Base-by-base conservation (phyloP, 2,329 filamentous ascomycete genomes). In the Mycosphaerella arachidis region DNA sequence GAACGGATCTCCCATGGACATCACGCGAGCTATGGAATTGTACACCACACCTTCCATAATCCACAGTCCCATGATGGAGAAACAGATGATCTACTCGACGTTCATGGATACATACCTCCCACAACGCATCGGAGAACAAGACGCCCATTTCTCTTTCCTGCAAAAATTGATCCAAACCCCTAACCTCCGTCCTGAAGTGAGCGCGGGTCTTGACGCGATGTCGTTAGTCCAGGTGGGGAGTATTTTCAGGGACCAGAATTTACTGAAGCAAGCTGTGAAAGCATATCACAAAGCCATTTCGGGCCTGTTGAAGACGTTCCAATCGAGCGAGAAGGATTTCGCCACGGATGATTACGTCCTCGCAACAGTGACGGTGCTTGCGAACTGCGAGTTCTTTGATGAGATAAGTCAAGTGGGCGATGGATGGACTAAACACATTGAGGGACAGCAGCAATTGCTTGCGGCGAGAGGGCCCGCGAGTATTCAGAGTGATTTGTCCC, bases 61-160 rank as follows among this genome's bases (percentile, higher is more conserved):
- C 30, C 60, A 63, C n/a, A 59, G 55, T 5, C 56, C 58, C 1
- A 58, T 58, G n/a, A 35, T 59, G 31, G 64, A 66, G 50, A 66
- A 63, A 37, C 54, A 59, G 27, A 48, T 63, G 31, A 63, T 66
- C n/a, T 71, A 72, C 56, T 58, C 59, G 35, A 60, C 62, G 1
- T 72, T 71, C 58, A 66, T 73, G 40, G 66, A 67, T 35, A 58
- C 66, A n/a, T 73, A 71, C 52, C 56, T 71, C 13, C 71, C 71
- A 1, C 64, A 65, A 52, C 60, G 53, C 1, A 61, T 57, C 27
- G 58, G 48, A 13, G 48, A 12, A 27, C 52, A 60, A 37, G 63
- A 62, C 37, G 54, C 61, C 10, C 64, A 67, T 52, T 70, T 70
- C 57, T 56, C 54, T 16, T 68, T 70, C 57, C 62, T 69, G 43